Evolutionary conservation across 208 protist genomes (phyloP), one percentile per base, ranked within the genome.

Genomic region (Trypanosoma rangeli): DNA sequence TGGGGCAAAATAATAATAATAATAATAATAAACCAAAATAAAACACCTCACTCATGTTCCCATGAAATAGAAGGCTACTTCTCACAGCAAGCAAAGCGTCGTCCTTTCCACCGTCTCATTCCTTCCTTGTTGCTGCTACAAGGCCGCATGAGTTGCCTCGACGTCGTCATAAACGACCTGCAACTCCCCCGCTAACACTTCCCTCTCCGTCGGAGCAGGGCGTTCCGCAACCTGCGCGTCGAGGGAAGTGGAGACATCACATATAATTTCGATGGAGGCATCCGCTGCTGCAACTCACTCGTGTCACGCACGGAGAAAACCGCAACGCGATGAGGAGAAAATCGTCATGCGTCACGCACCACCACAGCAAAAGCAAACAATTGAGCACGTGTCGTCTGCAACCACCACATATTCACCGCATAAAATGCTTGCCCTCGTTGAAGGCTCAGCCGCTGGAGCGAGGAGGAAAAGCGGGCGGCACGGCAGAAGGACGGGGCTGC

Each of bases 351-450:
- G 31, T 39, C 31, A 39, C 5, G 7, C n/a, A 9, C 3, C 18
- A 10, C 31, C 5, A 20, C 18, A n/a, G 24, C 5, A 13, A 18
- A 37, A 39, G 39, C 1, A 60, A 60, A 60, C 20, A 20, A 31
- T 2, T n/a, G 24, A 8, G 20, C 31, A 39, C 39, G 55, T 13
- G 31, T 15, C 31, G 16, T 16, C 31, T 60, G 55, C 31, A 60
- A 5, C 55, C 55, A 60, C 55, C 55, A 60, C 18, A 60, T 39
- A 60, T 42, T 42, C 24, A 60, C 31, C 31, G 33, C 31, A 60
- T 28, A 24, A 22, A 20, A 1, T 24, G 55, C 31, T 42, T 39
- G 2, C 26, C 20, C 31, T 22, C 55, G 13, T 16, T 8, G 5
- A 60, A 37, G 55, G 31, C 20, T 15, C 18, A 60, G 24, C 18